Conservation (phyloP, 441 rosid species). For the Aquilaria agallochum region DNA sequence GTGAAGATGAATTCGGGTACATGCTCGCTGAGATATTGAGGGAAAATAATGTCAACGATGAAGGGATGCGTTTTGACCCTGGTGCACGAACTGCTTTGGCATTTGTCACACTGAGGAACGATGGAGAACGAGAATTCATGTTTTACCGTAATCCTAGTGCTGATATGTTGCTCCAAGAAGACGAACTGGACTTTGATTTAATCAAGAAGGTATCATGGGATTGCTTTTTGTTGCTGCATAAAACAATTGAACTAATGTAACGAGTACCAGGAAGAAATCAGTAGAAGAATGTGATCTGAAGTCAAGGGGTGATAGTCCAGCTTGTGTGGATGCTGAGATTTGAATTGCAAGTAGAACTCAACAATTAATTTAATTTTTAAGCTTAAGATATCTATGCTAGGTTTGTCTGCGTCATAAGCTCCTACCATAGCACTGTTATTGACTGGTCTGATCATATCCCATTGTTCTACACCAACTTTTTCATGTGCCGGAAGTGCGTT, state of each 20-base stretch:
- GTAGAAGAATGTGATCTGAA: not conserved
- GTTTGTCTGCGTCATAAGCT: too few species aligned
- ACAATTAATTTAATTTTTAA: not conserved
- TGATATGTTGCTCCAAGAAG: slow-evolving; percentile 81
- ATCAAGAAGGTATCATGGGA: slow-evolving; percentile 58
- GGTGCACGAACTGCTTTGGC: slow-evolving; percentile 95
- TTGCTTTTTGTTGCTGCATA: not conserved
- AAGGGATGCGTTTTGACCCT: slow-evolving; percentile 86
- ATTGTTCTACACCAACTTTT: too few species aligned
- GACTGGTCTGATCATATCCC: too few species aligned
- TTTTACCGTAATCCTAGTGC: slow-evolving; percentile 97
- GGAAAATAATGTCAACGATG: slow-evolving; percentile 75
- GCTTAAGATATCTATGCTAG: not conserved
- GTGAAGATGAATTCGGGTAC: slow-evolving; percentile 96
- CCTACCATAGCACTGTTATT: too few species aligned
- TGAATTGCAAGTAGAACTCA: not conserved
- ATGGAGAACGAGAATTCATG: slow-evolving; percentile 97
- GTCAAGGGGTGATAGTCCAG: not conserved
- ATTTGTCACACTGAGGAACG: slow-evolving; percentile 76
- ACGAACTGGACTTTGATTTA: slow-evolving; percentile 77
- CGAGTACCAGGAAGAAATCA: not conserved
- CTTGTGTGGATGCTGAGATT: not conserved
- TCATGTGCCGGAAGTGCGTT: not conserved
- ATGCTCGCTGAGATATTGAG: slow-evolving; percentile 85
- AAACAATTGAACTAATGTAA: not conserved